A percentile compares a stretch with the other conserved stretches of the same genome.
These are phyloP conservation scores for Arachis stenosperma DNA, from an alignment of 306 rosid species.

Conservation along the genomic window DNA sequence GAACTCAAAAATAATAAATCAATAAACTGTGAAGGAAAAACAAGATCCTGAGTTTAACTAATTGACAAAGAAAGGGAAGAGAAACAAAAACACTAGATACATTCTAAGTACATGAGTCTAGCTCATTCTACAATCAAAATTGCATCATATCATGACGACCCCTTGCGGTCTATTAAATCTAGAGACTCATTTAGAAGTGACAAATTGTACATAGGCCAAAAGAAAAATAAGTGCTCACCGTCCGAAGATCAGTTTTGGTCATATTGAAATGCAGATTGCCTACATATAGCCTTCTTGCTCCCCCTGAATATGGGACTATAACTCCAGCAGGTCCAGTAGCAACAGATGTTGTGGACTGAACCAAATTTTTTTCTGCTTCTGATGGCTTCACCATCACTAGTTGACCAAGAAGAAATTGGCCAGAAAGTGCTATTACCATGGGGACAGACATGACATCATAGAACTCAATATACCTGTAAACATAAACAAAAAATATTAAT, in stretches of 20 bases:
- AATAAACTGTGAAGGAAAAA: neutral
- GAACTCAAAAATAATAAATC: conserved; percentile 14
- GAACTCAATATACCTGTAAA: conserved; percentile 88
- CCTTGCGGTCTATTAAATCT: conserved; percentile 26
- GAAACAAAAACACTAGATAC: too few species aligned
- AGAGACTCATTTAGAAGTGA: conserved; percentile 25
- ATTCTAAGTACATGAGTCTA: neutral
- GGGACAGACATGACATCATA: conserved; percentile 97
- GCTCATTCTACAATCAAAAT: conserved; percentile 17
- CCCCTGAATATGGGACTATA: conserved; percentile 90
- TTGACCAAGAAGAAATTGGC: conserved; percentile 85
- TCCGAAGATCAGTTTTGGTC: conserved; percentile 85
- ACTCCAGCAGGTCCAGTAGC: conserved; percentile 60
- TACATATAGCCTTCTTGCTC: conserved; percentile 92
- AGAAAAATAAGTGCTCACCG: conserved; percentile 52
- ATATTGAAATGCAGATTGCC: conserved; percentile 90
- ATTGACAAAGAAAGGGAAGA: neutral
- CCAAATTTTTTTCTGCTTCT: conserved; percentile 98
- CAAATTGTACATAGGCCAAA: conserved; percentile 18
- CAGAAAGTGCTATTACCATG: conserved; percentile 97
- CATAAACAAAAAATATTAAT: conserved; percentile 14
- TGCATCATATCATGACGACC: conserved; percentile 23
- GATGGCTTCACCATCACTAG: conserved; percentile 99
- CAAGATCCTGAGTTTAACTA: neutral
- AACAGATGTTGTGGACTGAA: conserved; percentile 75